Evolutionary conservation across 2,329 filamentous ascomycete genomes (phyloP), one percentile per base, ranked within the genome.

Genomic region (Nakataea oryzae): DNA sequence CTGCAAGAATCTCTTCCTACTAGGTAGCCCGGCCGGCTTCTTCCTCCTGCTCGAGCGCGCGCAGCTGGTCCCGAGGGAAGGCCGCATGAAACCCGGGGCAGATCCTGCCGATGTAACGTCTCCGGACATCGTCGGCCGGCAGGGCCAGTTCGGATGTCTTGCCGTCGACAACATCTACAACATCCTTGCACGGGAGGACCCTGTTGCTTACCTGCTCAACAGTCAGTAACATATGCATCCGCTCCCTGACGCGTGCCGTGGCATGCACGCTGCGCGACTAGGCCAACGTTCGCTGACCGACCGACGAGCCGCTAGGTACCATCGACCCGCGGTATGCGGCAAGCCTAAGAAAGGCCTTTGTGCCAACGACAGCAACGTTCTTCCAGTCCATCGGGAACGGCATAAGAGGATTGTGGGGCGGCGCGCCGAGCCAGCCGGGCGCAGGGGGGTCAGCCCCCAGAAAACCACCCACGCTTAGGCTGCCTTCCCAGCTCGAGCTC

Each of bases 81-180:
- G 89, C 47, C 83, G 88, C 63, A 76, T 82, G 57, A 97, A 97
- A 69, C 86, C 90, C 0, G 90, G 88, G 5, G 86, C 86, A 26
- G 86, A 93, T 64, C 75, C 79, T 1, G 82, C 81, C 24, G 87
- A 91, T 66, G 74, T 75, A 26, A 74, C 80, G 17, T 80, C 81
- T 7, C 73, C 73, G 47, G 76, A 79, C 8, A 83, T 97, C 34
- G 88, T 88, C n/a, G 90, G 89, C n/a, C 84, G 91, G 54, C 81
- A 81, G 24, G 92, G 90, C 32, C 84, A 80, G 7, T 96, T 96
- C 72, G 95, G 95, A 24, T 97, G 95, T 72, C 78, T 97, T 30
- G 91, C 93, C 0, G 89, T 97, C 1, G 91, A 97, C 75, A 99
- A 97, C 72, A 83, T 99, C 62, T 99, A 97, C 79, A 99, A 99